Evolutionary conservation across 192 early-diverging fungal genomes (phyloP).

Genomic region (Coemansia sp.): DNA sequence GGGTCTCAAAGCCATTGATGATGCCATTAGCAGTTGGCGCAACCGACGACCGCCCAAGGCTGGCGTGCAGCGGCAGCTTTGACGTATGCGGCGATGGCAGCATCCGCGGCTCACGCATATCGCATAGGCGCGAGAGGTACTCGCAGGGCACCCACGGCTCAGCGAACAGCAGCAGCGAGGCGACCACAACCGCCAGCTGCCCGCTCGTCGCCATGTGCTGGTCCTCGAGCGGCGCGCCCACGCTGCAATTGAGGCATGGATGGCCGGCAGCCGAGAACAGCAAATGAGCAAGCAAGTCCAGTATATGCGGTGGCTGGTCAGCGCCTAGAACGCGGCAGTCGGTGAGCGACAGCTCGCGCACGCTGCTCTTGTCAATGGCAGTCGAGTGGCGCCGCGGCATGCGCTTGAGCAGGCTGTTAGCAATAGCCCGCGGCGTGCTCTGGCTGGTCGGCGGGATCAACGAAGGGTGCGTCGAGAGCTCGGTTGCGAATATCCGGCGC

Average conservation of each 20-base stretch:
- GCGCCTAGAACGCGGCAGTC: constrained; percentile 16
- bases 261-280: constrained; percentile 27
- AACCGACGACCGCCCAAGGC: not conserved
- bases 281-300: constrained; percentile 38
- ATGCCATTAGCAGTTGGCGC: not conserved
- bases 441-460: constrained; percentile 6
- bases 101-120: constrained; percentile 38
- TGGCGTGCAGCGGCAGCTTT: constrained; percentile 7
- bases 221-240: constrained; percentile 29
- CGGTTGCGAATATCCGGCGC: constrained; percentile 41
- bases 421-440: constrained; percentile 12
- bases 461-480: constrained; percentile 19
- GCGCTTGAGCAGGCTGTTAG: constrained; percentile 32
- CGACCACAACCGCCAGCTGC: constrained; percentile 37
- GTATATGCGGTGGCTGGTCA: constrained; percentile 14
- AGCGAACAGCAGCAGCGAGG: constrained; percentile 28
- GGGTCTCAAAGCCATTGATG: constrained; percentile 3
- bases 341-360: constrained; percentile 24
- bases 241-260: constrained; percentile 29
- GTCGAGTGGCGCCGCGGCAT: constrained; percentile 45
- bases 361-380: not conserved
- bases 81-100: not conserved
- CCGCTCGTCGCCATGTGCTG: constrained; percentile 35
- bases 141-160: constrained; percentile 48
- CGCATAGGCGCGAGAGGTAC: constrained; percentile 31